These are phyloP conservation scores for Sugiyamaella pinicola DNA, from an alignment of 1,139 yeast species.

Conservation along the genomic window DNA sequence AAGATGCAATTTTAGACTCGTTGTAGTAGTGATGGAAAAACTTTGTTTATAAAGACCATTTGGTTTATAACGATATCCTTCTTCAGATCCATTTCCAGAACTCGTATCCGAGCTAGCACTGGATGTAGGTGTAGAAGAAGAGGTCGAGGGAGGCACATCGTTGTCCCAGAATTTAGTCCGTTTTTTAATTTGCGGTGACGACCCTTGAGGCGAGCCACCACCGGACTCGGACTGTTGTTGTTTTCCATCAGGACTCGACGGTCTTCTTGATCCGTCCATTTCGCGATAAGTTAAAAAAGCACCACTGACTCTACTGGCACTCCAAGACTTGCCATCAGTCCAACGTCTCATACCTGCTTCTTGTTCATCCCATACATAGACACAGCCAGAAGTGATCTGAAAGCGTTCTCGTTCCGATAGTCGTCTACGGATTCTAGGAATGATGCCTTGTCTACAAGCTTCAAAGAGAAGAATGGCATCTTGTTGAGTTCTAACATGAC, in stretches of 20 bases:
- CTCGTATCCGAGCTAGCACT: constrained; percentile 19
- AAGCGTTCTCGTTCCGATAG: constrained; percentile 55
- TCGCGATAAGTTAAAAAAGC: constrained; percentile 58
- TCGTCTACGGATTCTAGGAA: constrained; percentile 55
- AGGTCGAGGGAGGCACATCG: constrained; percentile 13
- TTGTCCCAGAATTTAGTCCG: constrained; percentile 23
- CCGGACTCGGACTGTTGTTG: constrained; percentile 1
- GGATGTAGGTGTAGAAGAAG: constrained; percentile 8
- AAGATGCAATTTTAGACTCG: constrained; percentile 56
- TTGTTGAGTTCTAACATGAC: constrained; percentile 51
- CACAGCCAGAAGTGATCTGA: constrained; percentile 52
- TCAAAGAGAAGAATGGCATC: constrained; percentile 61
- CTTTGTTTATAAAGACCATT: constrained; percentile 62
- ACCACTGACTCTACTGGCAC: constrained; percentile 62
- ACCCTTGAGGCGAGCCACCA: constrained; percentile 13
- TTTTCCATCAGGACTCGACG: constrained; percentile 24
- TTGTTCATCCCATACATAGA: constrained; percentile 62
- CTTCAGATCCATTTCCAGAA: constrained; percentile 26
- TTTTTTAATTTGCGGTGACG: constrained; percentile 16
- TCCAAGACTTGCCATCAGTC: constrained; percentile 68
- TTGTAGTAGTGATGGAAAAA: constrained; percentile 54
- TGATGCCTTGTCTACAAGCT: constrained; percentile 52
- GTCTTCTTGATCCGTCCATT: constrained; percentile 44
- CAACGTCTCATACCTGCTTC: constrained; percentile 64
- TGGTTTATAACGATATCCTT: constrained; percentile 45